phyloP scores from a whole-genome alignment of 371 early-diverging fungal genomes.

The Fennellomyces sp. region DNA sequence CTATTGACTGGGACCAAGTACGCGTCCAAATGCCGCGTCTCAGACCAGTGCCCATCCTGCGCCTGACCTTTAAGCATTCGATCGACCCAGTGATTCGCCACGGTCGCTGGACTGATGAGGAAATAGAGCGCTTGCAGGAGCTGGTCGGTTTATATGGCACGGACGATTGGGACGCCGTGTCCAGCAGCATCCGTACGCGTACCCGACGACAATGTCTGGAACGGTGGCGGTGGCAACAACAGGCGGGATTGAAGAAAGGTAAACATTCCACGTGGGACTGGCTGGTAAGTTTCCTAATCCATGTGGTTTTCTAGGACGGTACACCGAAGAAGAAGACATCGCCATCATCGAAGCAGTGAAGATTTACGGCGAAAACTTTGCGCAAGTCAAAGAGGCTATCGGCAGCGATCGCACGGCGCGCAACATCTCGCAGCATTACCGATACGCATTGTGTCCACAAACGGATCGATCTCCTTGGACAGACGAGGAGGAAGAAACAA shows the following conservation, averaged over 20 bases:
- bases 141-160: constrained; percentile 19
- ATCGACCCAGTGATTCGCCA: constrained; percentile 31
- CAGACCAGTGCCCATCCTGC: constrained; percentile 21
- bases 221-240: constrained; percentile 41
- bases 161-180: constrained; percentile 21
- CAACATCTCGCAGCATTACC: constrained; percentile 45
- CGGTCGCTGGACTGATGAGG: constrained; percentile 39
- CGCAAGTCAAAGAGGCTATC: constrained; percentile 25
- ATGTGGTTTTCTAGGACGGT: too few species aligned
- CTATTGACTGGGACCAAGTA: constrained; percentile 29
- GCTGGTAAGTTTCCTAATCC: too few species aligned
- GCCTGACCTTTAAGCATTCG: constrained; percentile 25
- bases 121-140: constrained; percentile 14
- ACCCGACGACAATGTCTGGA: constrained; percentile 41
- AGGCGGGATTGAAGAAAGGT: constrained; percentile 13
- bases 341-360: constrained; percentile 27
- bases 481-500: constrained; percentile 20
- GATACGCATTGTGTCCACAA: constrained; percentile 25
- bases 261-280: too few species aligned
- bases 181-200: constrained; percentile 23
- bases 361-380: constrained; percentile 39
- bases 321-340: constrained; percentile 30
- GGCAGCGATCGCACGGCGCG: constrained; percentile 37
- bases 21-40: constrained; percentile 20
- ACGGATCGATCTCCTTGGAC: constrained; percentile 46